A percentile compares a stretch with the other conserved stretches of the same genome.
These are phyloP conservation scores for Eutrema yunnanense DNA, from an alignment of 345 rosid species.

Conservation along the genomic window DNA sequence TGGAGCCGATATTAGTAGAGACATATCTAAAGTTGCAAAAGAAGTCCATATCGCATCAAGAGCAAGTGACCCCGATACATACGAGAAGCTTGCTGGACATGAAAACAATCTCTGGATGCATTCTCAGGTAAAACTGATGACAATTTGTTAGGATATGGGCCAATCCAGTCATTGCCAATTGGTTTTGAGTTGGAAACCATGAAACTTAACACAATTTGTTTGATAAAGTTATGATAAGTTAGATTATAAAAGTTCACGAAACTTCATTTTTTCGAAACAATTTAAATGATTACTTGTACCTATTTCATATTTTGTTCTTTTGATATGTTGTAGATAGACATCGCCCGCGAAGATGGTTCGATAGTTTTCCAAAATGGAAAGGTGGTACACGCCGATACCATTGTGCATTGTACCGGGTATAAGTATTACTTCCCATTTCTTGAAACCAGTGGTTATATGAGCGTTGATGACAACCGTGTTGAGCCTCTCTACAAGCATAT, in stretches of 20 bases:
- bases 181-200: too few relatives aligned
- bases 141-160: too few relatives aligned
- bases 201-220: too few relatives aligned
- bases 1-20: constrained; percentile 60
- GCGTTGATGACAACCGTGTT: constrained; percentile 62
- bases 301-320: background rate
- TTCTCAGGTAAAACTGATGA: constrained; percentile 44
- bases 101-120: constrained; percentile 53
- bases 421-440: constrained; percentile 77
- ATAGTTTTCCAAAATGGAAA: constrained; percentile 52
- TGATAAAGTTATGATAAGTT: background rate
- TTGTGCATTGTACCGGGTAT: constrained; percentile 85
- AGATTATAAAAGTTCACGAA: background rate
- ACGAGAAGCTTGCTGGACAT: constrained; percentile 32
- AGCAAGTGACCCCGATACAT: constrained; percentile 34
- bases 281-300: background rate
- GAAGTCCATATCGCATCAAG: constrained; percentile 66
- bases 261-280: background rate
- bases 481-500: constrained; percentile 70
- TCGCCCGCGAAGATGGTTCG: constrained; percentile 46
- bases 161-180: too few relatives aligned
- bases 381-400: constrained; percentile 41
- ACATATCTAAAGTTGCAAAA: constrained; percentile 57
- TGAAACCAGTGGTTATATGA: constrained; percentile 52
- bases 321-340: constrained; percentile 46